Base-by-base conservation (phyloP, 2,329 filamentous ascomycete genomes). In the Huntiella bhutanensis region DNA sequence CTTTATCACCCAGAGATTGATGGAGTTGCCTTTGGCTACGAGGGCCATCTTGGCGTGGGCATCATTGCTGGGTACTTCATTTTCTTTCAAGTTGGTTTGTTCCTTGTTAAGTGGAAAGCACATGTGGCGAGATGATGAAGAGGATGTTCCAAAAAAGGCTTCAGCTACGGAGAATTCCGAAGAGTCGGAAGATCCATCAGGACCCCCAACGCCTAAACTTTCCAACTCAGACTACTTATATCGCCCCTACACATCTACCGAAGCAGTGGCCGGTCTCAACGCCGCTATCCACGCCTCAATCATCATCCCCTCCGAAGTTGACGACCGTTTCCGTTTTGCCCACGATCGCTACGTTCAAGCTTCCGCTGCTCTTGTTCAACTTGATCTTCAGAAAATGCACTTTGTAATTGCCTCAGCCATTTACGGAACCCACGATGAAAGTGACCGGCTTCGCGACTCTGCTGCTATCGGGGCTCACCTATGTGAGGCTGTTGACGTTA, bases 301-400 rank as follows among this genome's bases (percentile, higher is more conserved):
- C 45, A 69, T 96, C 36, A 75, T 88, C 47, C 73, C 83, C 1
- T 83, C 81, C 15, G 83, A 91, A 51, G 77, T 78, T 1, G 88
- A 95, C 55, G 85, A 94, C 59, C 73, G 77, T 36, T 95, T 94
- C 59, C 76, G 77, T 33, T 95, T 95, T 58, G 77, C 80, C 33
- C 87, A 95, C 59, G 87, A 95, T 59, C 75, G 87, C 45, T 92
- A 92, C 55, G 71, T 86, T 43, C 77, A 82, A 57, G 84, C 83
- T 12, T 77, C 84, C 4, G 67, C 73, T 11, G 70, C 73, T 4
- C 64, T 94, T 44, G 75, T 73, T 51, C 77, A 87, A 56, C 77
- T 74, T 55, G 76, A 81, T 47, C 64, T 72, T 16, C 66, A 72
- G 15, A 81, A 82, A 54, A 95, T 95, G 87, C 86, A 95, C 60